phyloP scores from a whole-genome alignment of 2,329 filamentous ascomycete species.

The Fusarium buxicola region DNA sequence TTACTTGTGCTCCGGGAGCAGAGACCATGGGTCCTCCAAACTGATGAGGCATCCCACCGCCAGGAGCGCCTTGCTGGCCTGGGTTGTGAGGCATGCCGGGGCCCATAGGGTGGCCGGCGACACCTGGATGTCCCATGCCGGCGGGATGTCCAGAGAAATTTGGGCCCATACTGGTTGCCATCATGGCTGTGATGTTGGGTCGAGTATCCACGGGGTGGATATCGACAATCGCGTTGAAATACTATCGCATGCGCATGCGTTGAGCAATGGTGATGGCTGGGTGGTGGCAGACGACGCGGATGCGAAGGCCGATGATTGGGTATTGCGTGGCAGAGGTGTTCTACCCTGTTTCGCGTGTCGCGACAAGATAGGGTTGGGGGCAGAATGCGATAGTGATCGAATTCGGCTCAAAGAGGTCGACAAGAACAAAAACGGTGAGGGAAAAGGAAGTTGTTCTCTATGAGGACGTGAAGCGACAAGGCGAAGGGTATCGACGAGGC shows the following conservation, averaged over 20 bases:
- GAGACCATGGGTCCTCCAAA: constrained; percentile 76
- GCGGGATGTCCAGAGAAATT: constrained; percentile 75
- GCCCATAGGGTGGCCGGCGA: constrained; percentile 73
- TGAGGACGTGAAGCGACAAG: constrained; percentile 34
- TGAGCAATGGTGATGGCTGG: constrained; percentile 25
- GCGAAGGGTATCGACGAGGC: constrained; percentile 40
- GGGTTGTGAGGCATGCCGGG: constrained; percentile 75
- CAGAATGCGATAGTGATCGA: constrained; percentile 40
- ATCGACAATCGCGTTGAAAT: constrained; percentile 60
- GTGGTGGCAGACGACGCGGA: constrained; percentile 26
- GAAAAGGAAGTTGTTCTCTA: constrained; percentile 22
- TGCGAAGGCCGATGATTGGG: constrained; percentile 32
- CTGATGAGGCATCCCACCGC: constrained; percentile 74
- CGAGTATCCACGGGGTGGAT: constrained; percentile 71
- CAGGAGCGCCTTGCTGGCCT: constrained; percentile 75
- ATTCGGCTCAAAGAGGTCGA: constrained; percentile 25
- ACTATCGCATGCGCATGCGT: constrained; percentile 62
- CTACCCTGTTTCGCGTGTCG: constrained; percentile 47
- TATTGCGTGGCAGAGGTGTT: constrained; percentile 30
- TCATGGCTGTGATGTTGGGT: constrained; percentile 65
- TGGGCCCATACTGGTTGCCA: constrained; percentile 73
- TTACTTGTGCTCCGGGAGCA: constrained; percentile 77
- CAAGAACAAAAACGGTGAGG: constrained; percentile 16
- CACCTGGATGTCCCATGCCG: constrained; percentile 78
- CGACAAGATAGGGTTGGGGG: constrained; percentile 41